Percentiles rank a stretch among this genome's conserved stretches.
Evolutionary conservation across 306 rosid genomes (phyloP).

Genomic region (Vigna trinervia): DNA sequence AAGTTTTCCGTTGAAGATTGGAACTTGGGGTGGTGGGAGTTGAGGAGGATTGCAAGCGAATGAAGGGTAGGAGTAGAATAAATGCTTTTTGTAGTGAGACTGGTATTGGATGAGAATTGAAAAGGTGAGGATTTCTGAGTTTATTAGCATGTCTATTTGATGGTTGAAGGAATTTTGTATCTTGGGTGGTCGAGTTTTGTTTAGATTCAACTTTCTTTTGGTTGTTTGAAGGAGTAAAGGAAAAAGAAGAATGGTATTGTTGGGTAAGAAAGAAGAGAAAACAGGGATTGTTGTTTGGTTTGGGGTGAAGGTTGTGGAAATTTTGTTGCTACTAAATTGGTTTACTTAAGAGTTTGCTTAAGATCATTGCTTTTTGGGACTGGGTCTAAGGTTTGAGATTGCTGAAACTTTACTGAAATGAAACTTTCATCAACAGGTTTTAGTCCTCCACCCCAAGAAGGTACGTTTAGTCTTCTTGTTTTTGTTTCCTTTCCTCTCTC

Average conservation of each 20-base stretch:
- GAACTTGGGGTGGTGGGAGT: slow-evolving; percentile 53
- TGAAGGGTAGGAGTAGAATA: slow-evolving; percentile 69
- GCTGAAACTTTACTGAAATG: slow-evolving; percentile 59
- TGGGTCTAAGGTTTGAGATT: slow-evolving; percentile 44
- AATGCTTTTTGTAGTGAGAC: slow-evolving; percentile 59
- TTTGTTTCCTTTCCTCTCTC: slow-evolving; percentile 13
- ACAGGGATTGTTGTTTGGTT: slow-evolving; percentile 48
- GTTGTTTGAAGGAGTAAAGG: slow-evolving; percentile 40
- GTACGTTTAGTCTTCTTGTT: slow-evolving; percentile 50
- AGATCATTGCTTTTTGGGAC: slow-evolving; percentile 45
- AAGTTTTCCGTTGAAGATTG: slow-evolving; percentile 48
- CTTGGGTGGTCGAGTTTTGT: slow-evolving; percentile 36
- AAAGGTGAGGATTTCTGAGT: slow-evolving; percentile 46
- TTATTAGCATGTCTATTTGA: slow-evolving; percentile 41
- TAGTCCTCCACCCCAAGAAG: slow-evolving; percentile 89
- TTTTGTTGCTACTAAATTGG: slow-evolving; percentile 51
- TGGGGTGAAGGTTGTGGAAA: slow-evolving; percentile 40
- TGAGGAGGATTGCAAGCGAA: slow-evolving; percentile 54
- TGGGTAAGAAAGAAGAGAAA: slow-evolving; percentile 46
- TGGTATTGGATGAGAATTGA: slow-evolving; percentile 76
- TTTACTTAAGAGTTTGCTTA: slow-evolving; percentile 46
- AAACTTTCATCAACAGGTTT: slow-evolving; percentile 86
- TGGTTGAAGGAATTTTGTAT: slow-evolving; percentile 29
- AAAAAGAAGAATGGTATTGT: slow-evolving; percentile 50
- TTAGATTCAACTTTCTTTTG: slow-evolving; percentile 50